phyloP scores from a whole-genome alignment of 139 green algal species.

The Chlorella sp. region DNA sequence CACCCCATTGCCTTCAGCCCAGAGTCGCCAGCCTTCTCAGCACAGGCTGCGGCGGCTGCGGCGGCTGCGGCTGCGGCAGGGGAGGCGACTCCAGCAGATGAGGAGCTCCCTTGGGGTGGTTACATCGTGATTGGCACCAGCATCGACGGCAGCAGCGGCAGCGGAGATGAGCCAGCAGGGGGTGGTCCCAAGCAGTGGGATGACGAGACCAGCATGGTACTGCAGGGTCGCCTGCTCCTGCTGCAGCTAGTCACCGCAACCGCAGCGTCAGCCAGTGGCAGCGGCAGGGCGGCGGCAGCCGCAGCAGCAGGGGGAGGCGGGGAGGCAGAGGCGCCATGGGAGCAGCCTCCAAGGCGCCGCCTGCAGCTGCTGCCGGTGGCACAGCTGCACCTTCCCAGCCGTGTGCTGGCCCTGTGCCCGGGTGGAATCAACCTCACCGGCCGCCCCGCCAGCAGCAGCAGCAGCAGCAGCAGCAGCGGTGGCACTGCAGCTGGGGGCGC shows the following conservation, averaged over 20 bases:
- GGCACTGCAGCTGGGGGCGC: neutral
- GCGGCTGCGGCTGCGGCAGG: neutral
- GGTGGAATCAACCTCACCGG: neutral
- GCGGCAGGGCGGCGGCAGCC: neutral
- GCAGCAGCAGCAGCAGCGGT: neutral
- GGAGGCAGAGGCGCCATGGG: neutral
- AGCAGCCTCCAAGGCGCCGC: neutral
- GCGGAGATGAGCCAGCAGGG: neutral
- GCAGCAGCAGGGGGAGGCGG: neutral
- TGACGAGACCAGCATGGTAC: neutral
- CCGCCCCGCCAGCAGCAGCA: neutral
- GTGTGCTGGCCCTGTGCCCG: slow-evolving; percentile 25
- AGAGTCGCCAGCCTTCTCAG: neutral
- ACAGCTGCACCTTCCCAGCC: slow-evolving; percentile 21
- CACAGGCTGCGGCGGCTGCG: neutral
- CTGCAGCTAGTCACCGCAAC: neutral
- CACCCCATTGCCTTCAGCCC: slow-evolving; percentile 11
- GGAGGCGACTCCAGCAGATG: neutral
- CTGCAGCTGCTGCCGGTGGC: slow-evolving; percentile 19
- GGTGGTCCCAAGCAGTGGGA: neutral
- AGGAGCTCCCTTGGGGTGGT: neutral
- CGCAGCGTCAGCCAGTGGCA: neutral
- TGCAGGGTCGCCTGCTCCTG: slow-evolving; percentile 28
- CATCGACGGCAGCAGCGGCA: neutral
- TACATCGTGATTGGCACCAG: slow-evolving; percentile 16